Conservation (phyloP, 2,329 filamentous ascomycete species). For the Xylaria sp. region DNA sequence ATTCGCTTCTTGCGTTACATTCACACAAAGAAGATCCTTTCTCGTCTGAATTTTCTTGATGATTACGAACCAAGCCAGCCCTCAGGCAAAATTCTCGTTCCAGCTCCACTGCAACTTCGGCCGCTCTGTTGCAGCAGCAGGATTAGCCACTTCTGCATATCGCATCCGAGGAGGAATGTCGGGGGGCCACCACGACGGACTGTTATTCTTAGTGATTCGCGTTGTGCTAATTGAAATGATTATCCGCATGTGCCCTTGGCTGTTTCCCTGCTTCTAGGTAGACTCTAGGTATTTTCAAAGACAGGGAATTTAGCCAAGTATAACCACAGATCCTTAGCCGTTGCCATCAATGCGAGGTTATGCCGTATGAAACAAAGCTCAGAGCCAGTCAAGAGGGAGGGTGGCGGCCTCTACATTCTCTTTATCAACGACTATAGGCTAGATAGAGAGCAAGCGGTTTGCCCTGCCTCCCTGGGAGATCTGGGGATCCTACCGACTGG, state of each 20-base stretch:
- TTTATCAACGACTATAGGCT: conserved; percentile 11
- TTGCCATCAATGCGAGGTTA: conserved; percentile 36
- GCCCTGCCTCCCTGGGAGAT: conserved; percentile 20
- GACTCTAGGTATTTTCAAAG: conserved; percentile 12
- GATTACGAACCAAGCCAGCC: conserved; percentile 25
- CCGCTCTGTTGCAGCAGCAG: conserved; percentile 24
- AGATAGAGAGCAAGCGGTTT: conserved; percentile 3
- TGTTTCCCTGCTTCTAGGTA: conserved; percentile 19
- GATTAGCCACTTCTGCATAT: conserved; percentile 32
- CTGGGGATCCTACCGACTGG: conserved; percentile 33
- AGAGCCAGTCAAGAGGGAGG: not conserved
- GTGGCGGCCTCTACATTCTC: conserved; percentile 24
- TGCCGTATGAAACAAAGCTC: conserved; percentile 15
- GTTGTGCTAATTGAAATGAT: conserved; percentile 11
- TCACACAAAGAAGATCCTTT: conserved; percentile 16
- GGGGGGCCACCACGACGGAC: conserved; percentile 1
- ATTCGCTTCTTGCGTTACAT: conserved; percentile 31
- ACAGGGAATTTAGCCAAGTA: conserved; percentile 16
- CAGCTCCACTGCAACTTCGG: conserved; percentile 27
- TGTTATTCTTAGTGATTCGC: conserved; percentile 34
- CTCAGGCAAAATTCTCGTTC: conserved; percentile 12
- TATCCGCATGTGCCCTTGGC: conserved; percentile 6
- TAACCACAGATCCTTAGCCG: conserved; percentile 34
- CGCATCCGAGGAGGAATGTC: conserved; percentile 27
- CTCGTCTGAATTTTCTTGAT: conserved; percentile 3